Evolutionary conservation across 768 basidiomycete genomes (phyloP).

Genomic region (Calocybe cyanea): DNA sequence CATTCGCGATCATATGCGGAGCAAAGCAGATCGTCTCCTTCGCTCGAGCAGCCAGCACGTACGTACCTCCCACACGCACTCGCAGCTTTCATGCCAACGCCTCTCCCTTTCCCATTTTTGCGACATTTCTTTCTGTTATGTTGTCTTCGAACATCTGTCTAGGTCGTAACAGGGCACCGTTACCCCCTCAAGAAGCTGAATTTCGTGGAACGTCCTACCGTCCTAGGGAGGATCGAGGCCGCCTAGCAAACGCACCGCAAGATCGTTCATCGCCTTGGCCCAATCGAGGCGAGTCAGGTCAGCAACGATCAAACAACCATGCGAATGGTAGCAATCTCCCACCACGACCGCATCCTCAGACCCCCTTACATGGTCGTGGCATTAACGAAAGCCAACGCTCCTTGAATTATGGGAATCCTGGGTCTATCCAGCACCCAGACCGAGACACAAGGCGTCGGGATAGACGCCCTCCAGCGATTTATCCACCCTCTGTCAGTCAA

Average conservation of each 20-base stretch:
- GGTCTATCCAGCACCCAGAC: neutral
- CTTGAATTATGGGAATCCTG: neutral
- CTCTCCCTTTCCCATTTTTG: conserved; percentile 15
- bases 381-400: neutral
- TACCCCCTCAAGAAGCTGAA: conserved; percentile 40
- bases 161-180: conserved; percentile 38
- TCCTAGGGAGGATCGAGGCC: conserved; percentile 9
- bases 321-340: conserved; percentile 1
- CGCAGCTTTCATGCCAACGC: conserved; percentile 17
- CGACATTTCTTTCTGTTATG: conserved; percentile 4
- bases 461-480: conserved; percentile 3
- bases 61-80: conserved; percentile 24
- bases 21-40: conserved; percentile 8
- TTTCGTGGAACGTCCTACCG: conserved; percentile 26
- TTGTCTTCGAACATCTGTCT: conserved; percentile 9
- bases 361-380: conserved; percentile 5
- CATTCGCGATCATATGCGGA: conserved; percentile 2
- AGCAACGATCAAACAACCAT: neutral
- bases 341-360: too few relatives aligned
- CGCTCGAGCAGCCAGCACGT: conserved; percentile 24
- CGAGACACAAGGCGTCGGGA: conserved; percentile 6
- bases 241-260: neutral
- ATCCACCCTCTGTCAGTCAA: conserved; percentile 11
- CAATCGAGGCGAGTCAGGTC: conserved; percentile 1
- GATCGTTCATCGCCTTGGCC: conserved; percentile 1